phyloP scores from a whole-genome alignment of 169 alveolate species.

The Neospora caninum region DNA sequence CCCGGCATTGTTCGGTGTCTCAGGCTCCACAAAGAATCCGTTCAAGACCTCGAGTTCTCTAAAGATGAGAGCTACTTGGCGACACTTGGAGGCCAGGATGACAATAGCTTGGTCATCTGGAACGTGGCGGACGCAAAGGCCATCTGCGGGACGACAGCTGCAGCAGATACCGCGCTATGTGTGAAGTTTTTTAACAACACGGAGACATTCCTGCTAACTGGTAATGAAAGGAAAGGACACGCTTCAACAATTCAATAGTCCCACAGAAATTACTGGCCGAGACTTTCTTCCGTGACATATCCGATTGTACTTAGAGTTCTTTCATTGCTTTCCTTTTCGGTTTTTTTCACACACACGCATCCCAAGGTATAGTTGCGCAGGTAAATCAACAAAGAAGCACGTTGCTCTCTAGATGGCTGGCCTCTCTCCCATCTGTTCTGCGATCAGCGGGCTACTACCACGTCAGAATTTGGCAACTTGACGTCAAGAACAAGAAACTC shows the following conservation, averaged over 20 bases:
- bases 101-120: slow-evolving; percentile 91
- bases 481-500: slow-evolving; percentile 76
- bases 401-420: too few relatives aligned
- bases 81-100: slow-evolving; percentile 93
- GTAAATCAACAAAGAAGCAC: too few relatives aligned
- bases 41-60: slow-evolving; percentile 66
- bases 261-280: background rate
- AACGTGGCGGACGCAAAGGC: slow-evolving; percentile 86
- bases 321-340: too few relatives aligned
- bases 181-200: slow-evolving; percentile 83
- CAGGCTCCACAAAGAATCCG: slow-evolving; percentile 69
- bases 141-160: slow-evolving; percentile 89
- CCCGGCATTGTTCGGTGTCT: background rate
- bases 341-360: too few relatives aligned
- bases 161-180: slow-evolving; percentile 85
- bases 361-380: too few relatives aligned
- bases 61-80: slow-evolving; percentile 82
- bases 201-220: slow-evolving; percentile 41
- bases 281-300: background rate
- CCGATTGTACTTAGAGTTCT: background rate
- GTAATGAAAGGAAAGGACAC: background rate
- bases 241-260: background rate
- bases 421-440: background rate
- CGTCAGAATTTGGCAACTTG: slow-evolving; percentile 80
- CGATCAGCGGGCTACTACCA: slow-evolving; percentile 83